These are phyloP conservation scores for Cercospora beticola DNA, from an alignment of 2,329 filamentous ascomycete species.

Conservation along the genomic window DNA sequence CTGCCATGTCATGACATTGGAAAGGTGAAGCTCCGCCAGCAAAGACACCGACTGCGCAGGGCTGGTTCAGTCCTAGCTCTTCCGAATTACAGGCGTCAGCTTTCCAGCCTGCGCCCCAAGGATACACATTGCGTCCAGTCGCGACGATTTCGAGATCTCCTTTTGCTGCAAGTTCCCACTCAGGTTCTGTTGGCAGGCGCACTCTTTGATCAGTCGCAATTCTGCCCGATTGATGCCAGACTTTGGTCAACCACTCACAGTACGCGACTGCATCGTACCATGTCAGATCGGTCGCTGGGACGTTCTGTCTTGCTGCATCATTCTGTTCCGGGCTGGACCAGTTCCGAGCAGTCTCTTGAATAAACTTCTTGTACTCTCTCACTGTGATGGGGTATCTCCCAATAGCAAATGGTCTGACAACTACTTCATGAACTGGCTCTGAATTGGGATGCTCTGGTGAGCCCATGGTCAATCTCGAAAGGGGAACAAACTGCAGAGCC, in stretches of 20 bases:
- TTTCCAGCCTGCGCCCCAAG: not conserved
- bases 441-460: conserved; percentile 4
- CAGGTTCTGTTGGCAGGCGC: conserved; percentile 11
- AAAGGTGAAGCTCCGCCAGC: not conserved
- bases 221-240: not conserved
- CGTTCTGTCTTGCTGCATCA: not conserved
- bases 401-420: not conserved
- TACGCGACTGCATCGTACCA: conserved; percentile 2
- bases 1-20: conserved; percentile 13
- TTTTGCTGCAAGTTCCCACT: conserved; percentile 13
- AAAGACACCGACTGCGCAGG: conserved; percentile 3
- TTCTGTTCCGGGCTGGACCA: conserved; percentile 8
- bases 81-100: not conserved
- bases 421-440: not conserved
- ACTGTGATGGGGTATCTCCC: not conserved
- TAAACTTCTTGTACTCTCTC: not conserved
- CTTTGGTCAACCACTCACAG: not conserved
- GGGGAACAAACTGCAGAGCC: not conserved
- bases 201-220: not conserved
- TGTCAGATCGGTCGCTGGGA: conserved; percentile 6
- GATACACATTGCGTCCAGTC: not conserved
- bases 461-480: not conserved
- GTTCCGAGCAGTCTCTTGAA: not conserved
- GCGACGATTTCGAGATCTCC: not conserved
- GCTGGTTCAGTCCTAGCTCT: not conserved